Conservation (phyloP, 225 moss, liverwort and hornwort genomes). For the Polytrichum commune region DNA sequence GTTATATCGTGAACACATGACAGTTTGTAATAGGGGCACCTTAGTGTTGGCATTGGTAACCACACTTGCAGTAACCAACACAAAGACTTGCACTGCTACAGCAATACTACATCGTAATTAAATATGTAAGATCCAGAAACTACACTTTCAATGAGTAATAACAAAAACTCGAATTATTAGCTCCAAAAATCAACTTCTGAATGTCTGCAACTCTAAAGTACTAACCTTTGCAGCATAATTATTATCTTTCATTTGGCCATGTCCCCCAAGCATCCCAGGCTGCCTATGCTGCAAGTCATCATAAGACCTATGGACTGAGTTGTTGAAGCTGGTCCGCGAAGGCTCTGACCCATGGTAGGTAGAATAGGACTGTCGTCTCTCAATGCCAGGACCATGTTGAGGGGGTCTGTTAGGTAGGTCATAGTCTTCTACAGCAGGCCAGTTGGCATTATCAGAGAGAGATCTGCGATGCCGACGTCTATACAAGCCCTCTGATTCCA, state of each 20-base stretch:
- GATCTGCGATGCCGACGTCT: slow-evolving; percentile 28
- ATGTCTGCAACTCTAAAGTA: background rate
- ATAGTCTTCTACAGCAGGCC: slow-evolving; percentile 45
- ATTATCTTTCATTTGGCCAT: slow-evolving; percentile 27
- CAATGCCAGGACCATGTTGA: slow-evolving; percentile 23
- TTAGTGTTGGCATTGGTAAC: no score
- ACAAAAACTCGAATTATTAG: no score
- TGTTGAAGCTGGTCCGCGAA: slow-evolving; percentile 23
- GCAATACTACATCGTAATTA: no score
- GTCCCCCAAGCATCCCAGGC: slow-evolving; percentile 20
- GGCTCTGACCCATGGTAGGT: slow-evolving; percentile 26
- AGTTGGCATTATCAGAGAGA: slow-evolving; percentile 38
- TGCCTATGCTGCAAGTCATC: slow-evolving; percentile 23
- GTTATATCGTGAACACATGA: no score
- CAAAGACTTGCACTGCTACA: no score
- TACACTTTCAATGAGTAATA: no score
- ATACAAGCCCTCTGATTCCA: slow-evolving; percentile 28
- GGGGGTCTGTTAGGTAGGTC: slow-evolving; percentile 18
- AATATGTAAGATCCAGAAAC: no score
- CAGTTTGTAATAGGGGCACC: no score
- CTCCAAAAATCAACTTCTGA: no score
- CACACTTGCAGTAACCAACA: no score
- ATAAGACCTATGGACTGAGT: slow-evolving; percentile 7
- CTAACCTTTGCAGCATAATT: slow-evolving; percentile 40
- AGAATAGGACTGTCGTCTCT: slow-evolving; percentile 41